phyloP scores from a whole-genome alignment of 2,329 filamentous ascomycete species.

The Pseudogymnoascus sp. region DNA sequence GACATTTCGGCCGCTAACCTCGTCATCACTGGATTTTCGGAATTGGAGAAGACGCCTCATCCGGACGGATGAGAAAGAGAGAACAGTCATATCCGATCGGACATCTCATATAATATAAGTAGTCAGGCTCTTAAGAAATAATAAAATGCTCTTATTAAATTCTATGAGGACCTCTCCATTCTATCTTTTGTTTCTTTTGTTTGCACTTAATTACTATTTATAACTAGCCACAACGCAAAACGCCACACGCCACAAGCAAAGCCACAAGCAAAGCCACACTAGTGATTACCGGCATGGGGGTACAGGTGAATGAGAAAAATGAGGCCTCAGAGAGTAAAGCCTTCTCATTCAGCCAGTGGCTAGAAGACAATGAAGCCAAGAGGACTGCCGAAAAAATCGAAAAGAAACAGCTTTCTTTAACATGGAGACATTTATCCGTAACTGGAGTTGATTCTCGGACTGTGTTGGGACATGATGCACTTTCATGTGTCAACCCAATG shows the following conservation, averaged over 20 bases:
- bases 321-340: not conserved
- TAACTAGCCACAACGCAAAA: not conserved
- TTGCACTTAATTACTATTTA: not conserved
- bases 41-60: not conserved
- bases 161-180: not conserved
- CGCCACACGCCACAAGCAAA: not conserved
- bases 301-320: not conserved
- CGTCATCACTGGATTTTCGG: constrained; percentile 2
- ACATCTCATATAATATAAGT: not conserved
- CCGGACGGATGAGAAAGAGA: not conserved
- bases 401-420: constrained; percentile 11
- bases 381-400: not conserved
- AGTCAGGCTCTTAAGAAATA: not conserved
- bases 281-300: not conserved
- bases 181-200: not conserved
- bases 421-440: constrained; percentile 9
- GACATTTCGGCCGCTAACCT: not conserved
- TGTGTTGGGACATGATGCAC: constrained; percentile 10
- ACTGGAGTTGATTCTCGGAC: constrained; percentile 11
- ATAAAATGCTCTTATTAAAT: not conserved
- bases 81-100: not conserved
- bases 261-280: not conserved
- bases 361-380: constrained; percentile 10
- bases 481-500: constrained; percentile 11
- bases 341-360: constrained; percentile 8